Evolutionary conservation across 345 rosid genomes (phyloP).

Genomic region (Xanthoceras sorbifolium): DNA sequence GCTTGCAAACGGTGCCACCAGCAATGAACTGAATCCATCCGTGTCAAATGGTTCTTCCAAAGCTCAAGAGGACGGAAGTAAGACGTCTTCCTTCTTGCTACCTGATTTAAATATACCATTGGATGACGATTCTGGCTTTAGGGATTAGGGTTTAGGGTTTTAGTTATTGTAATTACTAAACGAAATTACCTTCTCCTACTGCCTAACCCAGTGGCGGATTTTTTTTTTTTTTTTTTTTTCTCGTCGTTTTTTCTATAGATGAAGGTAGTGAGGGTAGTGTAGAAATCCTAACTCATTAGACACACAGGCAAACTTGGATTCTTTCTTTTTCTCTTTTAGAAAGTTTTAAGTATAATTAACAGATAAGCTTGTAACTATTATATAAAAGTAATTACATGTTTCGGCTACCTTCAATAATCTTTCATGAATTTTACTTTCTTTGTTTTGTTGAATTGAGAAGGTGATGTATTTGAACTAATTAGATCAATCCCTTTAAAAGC

Average conservation of each 20-base stretch:
- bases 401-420: conserved; percentile 12
- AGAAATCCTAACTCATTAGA: conserved; percentile 35
- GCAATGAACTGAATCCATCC: conserved; percentile 10
- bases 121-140: conserved; percentile 36
- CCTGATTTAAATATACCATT: conserved; percentile 74
- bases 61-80: conserved; percentile 18
- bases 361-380: conserved; percentile 37
- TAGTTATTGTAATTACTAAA: conserved; percentile 28
- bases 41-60: neutral
- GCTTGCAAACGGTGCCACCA: neutral
- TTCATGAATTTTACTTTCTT: neutral
- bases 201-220: conserved; percentile 9
- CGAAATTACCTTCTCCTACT: conserved; percentile 17
- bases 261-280: conserved; percentile 33
- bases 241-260: neutral
- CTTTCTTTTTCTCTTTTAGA: neutral
- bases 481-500: neutral
- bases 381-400: conserved; percentile 23
- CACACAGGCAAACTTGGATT: conserved; percentile 8
- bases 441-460: neutral
- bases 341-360: conserved; percentile 7
- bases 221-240: neutral
- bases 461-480: too few relatives aligned
- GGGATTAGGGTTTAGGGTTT: conserved; percentile 2
- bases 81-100: conserved; percentile 37